These are phyloP conservation scores for Onygenales sp. DNA, from an alignment of 2,329 filamentous ascomycete genomes.

Conservation along the genomic window DNA sequence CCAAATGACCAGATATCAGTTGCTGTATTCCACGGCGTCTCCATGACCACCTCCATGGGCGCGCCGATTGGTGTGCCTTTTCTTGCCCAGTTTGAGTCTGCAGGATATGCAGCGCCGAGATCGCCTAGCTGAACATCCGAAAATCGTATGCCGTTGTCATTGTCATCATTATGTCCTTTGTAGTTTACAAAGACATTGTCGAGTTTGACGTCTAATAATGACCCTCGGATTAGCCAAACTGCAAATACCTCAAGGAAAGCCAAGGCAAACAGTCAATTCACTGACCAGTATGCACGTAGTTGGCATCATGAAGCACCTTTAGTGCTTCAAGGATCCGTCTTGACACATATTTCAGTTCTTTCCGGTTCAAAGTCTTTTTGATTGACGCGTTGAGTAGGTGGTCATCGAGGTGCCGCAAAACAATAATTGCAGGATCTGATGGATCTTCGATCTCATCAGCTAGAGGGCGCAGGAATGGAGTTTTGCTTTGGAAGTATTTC, in stretches of 20 bases:
- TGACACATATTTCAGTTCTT: conserved; percentile 8
- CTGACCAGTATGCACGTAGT: conserved; percentile 10
- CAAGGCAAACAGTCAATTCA: not conserved
- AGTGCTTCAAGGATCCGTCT: conserved; percentile 9
- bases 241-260: not conserved
- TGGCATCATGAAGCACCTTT: conserved; percentile 6
- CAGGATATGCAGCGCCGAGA: conserved; percentile 10
- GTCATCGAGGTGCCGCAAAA: too few species aligned
- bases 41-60: conserved; percentile 13
- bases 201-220: conserved; percentile 12
- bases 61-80: conserved; percentile 11
- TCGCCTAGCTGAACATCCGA: conserved; percentile 15
- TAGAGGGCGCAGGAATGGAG: conserved; percentile 4
- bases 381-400: conserved; percentile 1
- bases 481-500: conserved; percentile 15
- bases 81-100: conserved; percentile 9
- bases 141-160: conserved; percentile 8
- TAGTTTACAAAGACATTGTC: conserved; percentile 16
- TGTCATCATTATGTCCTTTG: not conserved
- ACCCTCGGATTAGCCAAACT: not conserved
- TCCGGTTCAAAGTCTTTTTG: conserved; percentile 12
- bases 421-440: too few species aligned
- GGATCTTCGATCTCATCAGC: too few species aligned
- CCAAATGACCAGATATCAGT: conserved; percentile 17
- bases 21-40: conserved; percentile 12